phyloP scores from a whole-genome alignment of 2,329 filamentous ascomycete genomes.

The Diaporthe sp. region DNA sequence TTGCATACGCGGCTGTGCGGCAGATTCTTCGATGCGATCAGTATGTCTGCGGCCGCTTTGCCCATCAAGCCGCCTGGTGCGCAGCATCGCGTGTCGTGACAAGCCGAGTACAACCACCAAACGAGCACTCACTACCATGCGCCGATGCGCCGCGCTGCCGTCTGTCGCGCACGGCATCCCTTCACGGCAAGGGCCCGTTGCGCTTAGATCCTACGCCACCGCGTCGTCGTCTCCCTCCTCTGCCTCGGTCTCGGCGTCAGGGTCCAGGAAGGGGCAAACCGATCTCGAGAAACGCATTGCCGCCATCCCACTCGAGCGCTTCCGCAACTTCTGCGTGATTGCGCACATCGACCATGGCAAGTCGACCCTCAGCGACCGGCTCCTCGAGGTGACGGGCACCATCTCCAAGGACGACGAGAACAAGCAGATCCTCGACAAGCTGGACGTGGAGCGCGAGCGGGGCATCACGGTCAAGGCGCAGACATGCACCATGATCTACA shows the following conservation, averaged over 20 bases:
- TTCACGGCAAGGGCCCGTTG: not conserved
- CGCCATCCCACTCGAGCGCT: constrained; percentile 82
- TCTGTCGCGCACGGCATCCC: not conserved
- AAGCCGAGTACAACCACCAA: not conserved
- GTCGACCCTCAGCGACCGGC: constrained; percentile 91
- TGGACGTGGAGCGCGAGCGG: constrained; percentile 95
- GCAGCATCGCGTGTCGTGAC: constrained; percentile 39
- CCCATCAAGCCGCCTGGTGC: constrained; percentile 41
- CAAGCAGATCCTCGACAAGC: constrained; percentile 96
- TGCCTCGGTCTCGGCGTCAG: not conserved
- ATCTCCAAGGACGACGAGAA: constrained; percentile 85
- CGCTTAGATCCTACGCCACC: constrained; percentile 39
- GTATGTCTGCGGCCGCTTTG: constrained; percentile 50
- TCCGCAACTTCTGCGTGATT: constrained; percentile 98
- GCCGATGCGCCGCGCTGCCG: not conserved
- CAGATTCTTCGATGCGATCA: constrained; percentile 51
- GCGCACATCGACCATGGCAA: constrained; percentile 99
- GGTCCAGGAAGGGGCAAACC: constrained; percentile 44
- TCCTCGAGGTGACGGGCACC: constrained; percentile 94
- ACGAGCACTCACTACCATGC: not conserved
- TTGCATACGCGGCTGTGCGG: constrained; percentile 46
- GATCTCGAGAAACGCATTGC: constrained; percentile 73
- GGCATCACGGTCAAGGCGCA: constrained; percentile 99
- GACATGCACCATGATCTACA: constrained; percentile 98
- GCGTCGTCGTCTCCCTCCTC: not conserved